Conservation (phyloP, 1,139 yeast species). For the Yamadazyma atlantica region DNA sequence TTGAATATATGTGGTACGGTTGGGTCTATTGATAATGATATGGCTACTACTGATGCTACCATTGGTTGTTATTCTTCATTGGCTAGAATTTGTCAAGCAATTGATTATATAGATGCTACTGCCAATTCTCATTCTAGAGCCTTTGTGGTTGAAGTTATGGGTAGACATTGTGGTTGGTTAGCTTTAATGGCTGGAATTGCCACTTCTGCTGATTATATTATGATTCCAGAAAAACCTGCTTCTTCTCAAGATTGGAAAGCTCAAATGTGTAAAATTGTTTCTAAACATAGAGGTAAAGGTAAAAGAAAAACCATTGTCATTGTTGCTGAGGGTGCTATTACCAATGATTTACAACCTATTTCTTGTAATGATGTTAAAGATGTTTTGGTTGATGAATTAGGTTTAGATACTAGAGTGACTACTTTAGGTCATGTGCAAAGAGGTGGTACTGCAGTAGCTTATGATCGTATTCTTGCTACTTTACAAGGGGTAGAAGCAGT, state of each 20-base stretch:
- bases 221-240: conserved; percentile 84
- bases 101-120: conserved; percentile 95
- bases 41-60: conserved; percentile 95
- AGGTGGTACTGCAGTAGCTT: conserved; percentile 97
- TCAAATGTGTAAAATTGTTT: conserved; percentile 67
- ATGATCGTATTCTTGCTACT: conserved; percentile 86
- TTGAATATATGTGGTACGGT: conserved; percentile 92
- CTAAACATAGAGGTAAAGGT: conserved; percentile 81
- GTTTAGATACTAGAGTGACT: conserved; percentile 91
- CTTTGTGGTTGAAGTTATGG: conserved; percentile 97
- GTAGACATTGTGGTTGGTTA: conserved; percentile 98
- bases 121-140: conserved; percentile 97
- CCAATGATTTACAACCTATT: conserved; percentile 77
- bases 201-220: conserved; percentile 90
- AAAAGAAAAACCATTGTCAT: conserved; percentile 93
- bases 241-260: conserved; percentile 71
- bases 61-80: conserved; percentile 95
- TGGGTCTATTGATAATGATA: conserved; percentile 96
- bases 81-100: conserved; percentile 89
- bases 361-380: conserved; percentile 77
- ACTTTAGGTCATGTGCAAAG: conserved; percentile 97
- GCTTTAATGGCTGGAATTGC: conserved; percentile 96
- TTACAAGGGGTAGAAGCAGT: conserved; percentile 98
- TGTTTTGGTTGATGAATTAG: conserved; percentile 68
- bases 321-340: conserved; percentile 97